phyloP scores from a whole-genome alignment of 305 asterid genomes.

The Nicotiana rustica region DNA sequence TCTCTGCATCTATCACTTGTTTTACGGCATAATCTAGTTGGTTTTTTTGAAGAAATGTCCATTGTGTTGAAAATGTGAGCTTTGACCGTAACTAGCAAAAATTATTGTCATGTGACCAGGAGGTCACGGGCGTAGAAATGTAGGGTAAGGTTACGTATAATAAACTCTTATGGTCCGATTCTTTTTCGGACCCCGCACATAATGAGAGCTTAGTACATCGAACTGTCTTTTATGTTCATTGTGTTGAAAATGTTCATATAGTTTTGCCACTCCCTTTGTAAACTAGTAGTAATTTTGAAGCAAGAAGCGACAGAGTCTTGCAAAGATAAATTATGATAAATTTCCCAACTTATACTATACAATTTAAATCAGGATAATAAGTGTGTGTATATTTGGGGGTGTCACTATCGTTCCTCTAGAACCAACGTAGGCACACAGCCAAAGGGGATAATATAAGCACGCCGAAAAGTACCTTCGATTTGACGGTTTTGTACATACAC shows the following conservation, averaged over 20 bases:
- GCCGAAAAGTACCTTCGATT: not conserved
- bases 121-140: too few species aligned
- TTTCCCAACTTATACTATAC: too few species aligned
- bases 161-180: too few species aligned
- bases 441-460: slow-evolving; percentile 3
- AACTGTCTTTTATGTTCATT: too few species aligned
- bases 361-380: not conserved
- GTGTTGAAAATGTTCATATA: not conserved
- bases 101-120: too few species aligned
- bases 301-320: not conserved
- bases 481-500: slow-evolving; percentile 6
- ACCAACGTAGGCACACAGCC: slow-evolving; percentile 15
- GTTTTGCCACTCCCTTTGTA: not conserved
- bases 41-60: not conserved
- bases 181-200: too few species aligned
- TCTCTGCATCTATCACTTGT: not conserved
- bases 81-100: too few species aligned
- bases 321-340: not conserved
- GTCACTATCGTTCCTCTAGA: not conserved
- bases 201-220: too few species aligned
- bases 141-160: too few species aligned
- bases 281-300: not conserved
- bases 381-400: not conserved
- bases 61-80: too few species aligned
- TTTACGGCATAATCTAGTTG: not conserved